Evolutionary conservation across 768 basidiomycete species (phyloP), one percentile per base, ranked within the genome.

Genomic region (Boletales sp.): DNA sequence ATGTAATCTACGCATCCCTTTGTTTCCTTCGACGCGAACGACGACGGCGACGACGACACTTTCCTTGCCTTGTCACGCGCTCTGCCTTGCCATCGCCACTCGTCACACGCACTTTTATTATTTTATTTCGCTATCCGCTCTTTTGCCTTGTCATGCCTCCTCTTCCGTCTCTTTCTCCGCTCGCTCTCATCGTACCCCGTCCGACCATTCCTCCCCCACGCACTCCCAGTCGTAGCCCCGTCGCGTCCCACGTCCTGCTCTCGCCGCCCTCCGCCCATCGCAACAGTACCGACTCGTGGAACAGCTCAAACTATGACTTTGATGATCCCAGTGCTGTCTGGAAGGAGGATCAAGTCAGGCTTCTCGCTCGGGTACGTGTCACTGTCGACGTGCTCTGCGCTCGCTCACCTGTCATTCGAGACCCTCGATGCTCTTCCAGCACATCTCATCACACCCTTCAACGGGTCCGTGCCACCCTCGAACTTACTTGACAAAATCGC

Each of bases 401-500:
- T 2, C 19, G 24, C 53, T 63, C 49, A 45, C 53, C 2, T 52
- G 55, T 29, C 47, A 18, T 43, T 34, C 10, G 1, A 64, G 90
- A 90, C 90, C 14, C 77, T 93, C 10, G 90, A 93, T 63, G 84
- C 85, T 39, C 81, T 91, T 51, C 90, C 90, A 10, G 73, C 84
- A 7, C 87, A 91, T 59, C 79, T 93, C n/a, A 75, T 89, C 65
- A 92, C 90, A 14, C 90, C 90, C 47, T 92, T 90, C 75, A 84
- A 86, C 55, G 90, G 90, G 29, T 77, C 83, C 40, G 80, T 92
- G 17, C 90, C 90, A 1, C 90, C 90, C 30, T 83, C 87, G 13
- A 92, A 92, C 65, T 79, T 92, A 18, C 82, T 93, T 51, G 89
- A 93, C 68, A 90, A 88, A 72, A 83, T 93, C 56, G 87, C 90